Evolutionary conservation across 2,329 filamentous ascomycete species (phyloP), one percentile per base, ranked within the genome.

Genomic region (Exophiala dermatitidis): DNA sequence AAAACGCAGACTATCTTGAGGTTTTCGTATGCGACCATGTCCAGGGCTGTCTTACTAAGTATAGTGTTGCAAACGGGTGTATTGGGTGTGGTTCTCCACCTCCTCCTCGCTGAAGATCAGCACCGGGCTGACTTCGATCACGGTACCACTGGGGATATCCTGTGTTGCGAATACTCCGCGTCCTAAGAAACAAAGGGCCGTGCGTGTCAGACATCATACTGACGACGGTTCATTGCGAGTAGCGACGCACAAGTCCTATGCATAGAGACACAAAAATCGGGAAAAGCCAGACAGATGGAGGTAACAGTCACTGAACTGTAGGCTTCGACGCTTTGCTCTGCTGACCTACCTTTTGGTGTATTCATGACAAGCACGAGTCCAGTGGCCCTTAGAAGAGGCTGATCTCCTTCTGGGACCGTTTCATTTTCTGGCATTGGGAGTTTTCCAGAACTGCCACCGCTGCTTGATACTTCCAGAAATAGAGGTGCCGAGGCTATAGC

Each of bases 51-150:
- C 63, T 57, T 67, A 76, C 73, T 79, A 80, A 9, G 77, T 79
- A 57, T 79, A 79, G 62, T 79, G 74, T 58, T 74, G 73, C 2
- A 79, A 62, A 0, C 67, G 67, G 0, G 76, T 78, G 7, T 76
- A 67, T 43, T 68, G 68, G 52, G 77, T 72, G 56, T 77, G 68
- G 2, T 65, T 52, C 47, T 60, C 64, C 54, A 76, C 75, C 56
- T 78, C 75, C 46, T 71, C 63, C 3, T 67, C 48, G 3, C 68
- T 67, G 31, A 80, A 66, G 4, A 78, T 60, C 3, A 80, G 40
- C 26, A 65, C 64, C 3, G 65, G 64, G 42, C 56, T 59, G 33
- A 63, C 53, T 10, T 66, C 64, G 43, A 65, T 43, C 10, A 66
- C 53, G 12, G 63, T 62, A 9, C 59, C 54, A 37, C 50, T 51